A percentile compares a stretch with the other conserved stretches of the same genome.
These are phyloP conservation scores for Pseudogymnoascus sp. DNA, from an alignment of 2,329 filamentous ascomycete species.

Conservation along the genomic window DNA sequence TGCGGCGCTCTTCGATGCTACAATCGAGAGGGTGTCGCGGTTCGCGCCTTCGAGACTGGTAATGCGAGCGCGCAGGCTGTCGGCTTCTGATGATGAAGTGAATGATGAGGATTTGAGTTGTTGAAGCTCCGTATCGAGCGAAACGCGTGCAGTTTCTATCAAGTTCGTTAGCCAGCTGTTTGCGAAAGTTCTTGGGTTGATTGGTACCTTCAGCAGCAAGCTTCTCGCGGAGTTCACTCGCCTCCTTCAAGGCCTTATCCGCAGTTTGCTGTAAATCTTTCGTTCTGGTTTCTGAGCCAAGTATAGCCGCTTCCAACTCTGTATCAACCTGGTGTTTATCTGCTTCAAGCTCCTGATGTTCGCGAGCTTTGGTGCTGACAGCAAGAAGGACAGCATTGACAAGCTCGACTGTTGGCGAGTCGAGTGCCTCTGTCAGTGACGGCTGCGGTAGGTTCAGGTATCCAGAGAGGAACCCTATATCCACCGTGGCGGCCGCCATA, in stretches of 20 bases:
- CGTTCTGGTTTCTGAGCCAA: conserved; percentile 72
- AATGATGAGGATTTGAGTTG: conserved; percentile 66
- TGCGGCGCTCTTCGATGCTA: conserved; percentile 81
- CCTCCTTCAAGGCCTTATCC: conserved; percentile 76
- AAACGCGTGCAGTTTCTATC: conserved; percentile 65
- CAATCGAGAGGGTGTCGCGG: conserved; percentile 77
- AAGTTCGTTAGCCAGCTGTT: conserved; percentile 14
- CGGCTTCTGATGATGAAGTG: conserved; percentile 65
- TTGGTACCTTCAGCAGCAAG: conserved; percentile 67
- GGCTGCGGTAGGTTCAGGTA: conserved; percentile 62
- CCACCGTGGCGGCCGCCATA: conserved; percentile 56
- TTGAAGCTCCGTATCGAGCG: conserved; percentile 75
- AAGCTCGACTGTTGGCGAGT: conserved; percentile 67
- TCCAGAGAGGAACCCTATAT: conserved; percentile 64
- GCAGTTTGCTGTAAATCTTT: conserved; percentile 73
- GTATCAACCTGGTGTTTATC: conserved; percentile 87
- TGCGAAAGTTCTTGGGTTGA: conserved; percentile 6
- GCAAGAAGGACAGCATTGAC: conserved; percentile 67
- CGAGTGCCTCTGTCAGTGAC: conserved; percentile 51
- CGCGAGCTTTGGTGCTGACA: conserved; percentile 69
- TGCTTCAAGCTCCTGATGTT: conserved; percentile 72
- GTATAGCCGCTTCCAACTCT: conserved; percentile 83
- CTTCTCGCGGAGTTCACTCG: conserved; percentile 72
- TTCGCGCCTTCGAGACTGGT: conserved; percentile 83
- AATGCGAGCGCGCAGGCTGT: conserved; percentile 73